Evolutionary conservation across 108 stramenopile genomes (phyloP).

Genomic region (Fragilaria radians): DNA sequence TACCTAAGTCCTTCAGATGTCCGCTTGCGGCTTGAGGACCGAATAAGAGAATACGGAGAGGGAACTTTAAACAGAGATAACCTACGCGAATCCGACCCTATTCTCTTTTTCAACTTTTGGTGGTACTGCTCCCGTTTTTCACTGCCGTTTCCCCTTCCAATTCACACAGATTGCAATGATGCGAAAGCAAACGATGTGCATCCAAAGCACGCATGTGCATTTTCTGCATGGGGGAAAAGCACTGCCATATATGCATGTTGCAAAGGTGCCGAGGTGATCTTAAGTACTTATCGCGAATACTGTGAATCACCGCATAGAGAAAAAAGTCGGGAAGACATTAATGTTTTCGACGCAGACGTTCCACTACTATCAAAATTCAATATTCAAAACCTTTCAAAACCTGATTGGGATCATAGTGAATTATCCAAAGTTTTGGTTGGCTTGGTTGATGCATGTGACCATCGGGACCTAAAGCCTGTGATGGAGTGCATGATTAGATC

Average conservation of each 20-base stretch:
- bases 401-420: slow-evolving; percentile 80
- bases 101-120: slow-evolving; percentile 78
- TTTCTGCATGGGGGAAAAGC: slow-evolving; percentile 70
- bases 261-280: slow-evolving; percentile 28
- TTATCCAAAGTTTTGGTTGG: slow-evolving; percentile 63
- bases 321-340: slow-evolving; percentile 5
- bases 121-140: slow-evolving; percentile 83
- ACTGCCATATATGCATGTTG: slow-evolving; percentile 57
- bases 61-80: slow-evolving; percentile 55
- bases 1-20: slow-evolving; percentile 63
- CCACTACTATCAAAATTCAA: slow-evolving; percentile 69
- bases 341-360: slow-evolving; percentile 25
- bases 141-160: slow-evolving; percentile 66
- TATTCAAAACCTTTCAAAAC: slow-evolving; percentile 56
- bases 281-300: background rate
- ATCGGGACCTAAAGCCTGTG: slow-evolving; percentile 58
- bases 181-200: slow-evolving; percentile 1
- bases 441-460: slow-evolving; percentile 78
- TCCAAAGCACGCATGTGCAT: slow-evolving; percentile 42
- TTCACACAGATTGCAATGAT: slow-evolving; percentile 8
- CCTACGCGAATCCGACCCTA: slow-evolving; percentile 51
- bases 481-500: slow-evolving; percentile 48
- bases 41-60: slow-evolving; percentile 67
- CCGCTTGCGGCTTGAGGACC: slow-evolving; percentile 48
- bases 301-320: background rate